Base-by-base conservation (phyloP, 1,284 basidiomycete genomes). In the Agroathelia rolfsii region DNA sequence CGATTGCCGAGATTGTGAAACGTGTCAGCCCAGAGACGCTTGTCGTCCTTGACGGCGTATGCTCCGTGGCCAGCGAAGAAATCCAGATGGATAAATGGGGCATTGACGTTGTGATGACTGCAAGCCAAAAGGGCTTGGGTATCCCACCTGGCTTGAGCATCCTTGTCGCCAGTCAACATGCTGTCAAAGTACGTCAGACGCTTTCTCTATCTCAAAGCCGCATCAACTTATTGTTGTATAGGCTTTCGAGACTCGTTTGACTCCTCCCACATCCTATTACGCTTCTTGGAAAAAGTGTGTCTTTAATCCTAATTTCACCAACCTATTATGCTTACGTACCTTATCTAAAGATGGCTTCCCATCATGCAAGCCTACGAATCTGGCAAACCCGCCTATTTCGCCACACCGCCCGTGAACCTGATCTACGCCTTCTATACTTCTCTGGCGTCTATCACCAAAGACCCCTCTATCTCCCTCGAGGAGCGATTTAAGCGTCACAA, bases 1-100 rank as follows among this genome's bases (percentile, higher is more conserved):
- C 70, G 23, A 75, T 97, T 45, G 76, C 79, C 14, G 74, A 77
- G 42, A 68, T 79, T 4, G 84, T 94, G 35, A 72, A 70, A 49
- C 66, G 70, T 28, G 70, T 87, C 45, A 90, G 87, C 3, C 94
- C 95, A 3, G 75, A 88, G 20, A 87, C 92, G 1, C 66, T 98
- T 40, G 62, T 96, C 34, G 68, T 89, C 13, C 65, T 94, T 37
- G 94, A 98, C 53, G 89, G 78, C 25, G 95, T 98, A 18, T 98
- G 95, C 63, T 82, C 90, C 5, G 92, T 97, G 9, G 94, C 86
- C 0, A 92, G 84, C 45, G 94, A 98, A 56, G 90, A 97, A 58
- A 94, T 98, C 48, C 76, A 70, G 36, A 82, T 96, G 66, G 94
- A 97, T 47, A 81, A 76, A 11, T 98, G 94, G 95, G 79, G 75